Evolutionary conservation across 768 basidiomycete species (phyloP).

Genomic region (Calocera viscosa): DNA sequence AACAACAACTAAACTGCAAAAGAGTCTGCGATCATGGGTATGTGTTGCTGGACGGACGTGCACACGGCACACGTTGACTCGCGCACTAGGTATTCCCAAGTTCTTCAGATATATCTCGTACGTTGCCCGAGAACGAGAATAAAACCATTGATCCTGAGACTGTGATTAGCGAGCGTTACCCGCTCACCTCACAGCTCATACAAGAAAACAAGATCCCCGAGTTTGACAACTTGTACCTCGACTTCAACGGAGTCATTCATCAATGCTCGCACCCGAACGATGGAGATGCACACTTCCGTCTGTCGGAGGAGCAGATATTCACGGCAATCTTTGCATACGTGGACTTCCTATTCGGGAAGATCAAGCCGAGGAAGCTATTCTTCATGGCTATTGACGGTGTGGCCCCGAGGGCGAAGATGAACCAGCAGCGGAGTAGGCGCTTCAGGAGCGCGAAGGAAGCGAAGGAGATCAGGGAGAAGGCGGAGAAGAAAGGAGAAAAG

Average conservation of each 20-base stretch:
- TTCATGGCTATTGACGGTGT: conserved; percentile 99
- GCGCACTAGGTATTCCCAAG: conserved; percentile 12
- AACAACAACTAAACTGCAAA: neutral
- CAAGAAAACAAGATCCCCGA: conserved; percentile 98
- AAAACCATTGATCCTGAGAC: neutral
- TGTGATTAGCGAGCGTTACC: conserved; percentile 77
- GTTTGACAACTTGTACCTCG: conserved; percentile 88
- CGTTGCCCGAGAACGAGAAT: neutral
- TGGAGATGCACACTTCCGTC: conserved; percentile 85
- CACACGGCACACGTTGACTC: neutral
- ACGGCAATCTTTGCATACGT: conserved; percentile 95
- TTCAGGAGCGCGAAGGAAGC: conserved; percentile 93
- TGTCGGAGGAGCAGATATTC: conserved; percentile 95
- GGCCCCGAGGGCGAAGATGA: conserved; percentile 97
- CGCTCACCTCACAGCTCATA: conserved; percentile 93
- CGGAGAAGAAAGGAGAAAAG: conserved; percentile 76
- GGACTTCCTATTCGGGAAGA: conserved; percentile 90
- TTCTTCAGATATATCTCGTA: conserved; percentile 28
- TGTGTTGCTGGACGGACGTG: neutral
- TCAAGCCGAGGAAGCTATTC: conserved; percentile 93
- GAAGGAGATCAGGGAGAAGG: conserved; percentile 74
- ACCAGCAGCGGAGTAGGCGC: conserved; percentile 86
- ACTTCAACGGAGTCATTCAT: conserved; percentile 90
- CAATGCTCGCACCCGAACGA: conserved; percentile 96
- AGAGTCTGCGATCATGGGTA: neutral